Evolutionary conservation across 2,329 filamentous ascomycete species (phyloP), one percentile per base, ranked within the genome.

Genomic region (Nemania bipapillata): DNA sequence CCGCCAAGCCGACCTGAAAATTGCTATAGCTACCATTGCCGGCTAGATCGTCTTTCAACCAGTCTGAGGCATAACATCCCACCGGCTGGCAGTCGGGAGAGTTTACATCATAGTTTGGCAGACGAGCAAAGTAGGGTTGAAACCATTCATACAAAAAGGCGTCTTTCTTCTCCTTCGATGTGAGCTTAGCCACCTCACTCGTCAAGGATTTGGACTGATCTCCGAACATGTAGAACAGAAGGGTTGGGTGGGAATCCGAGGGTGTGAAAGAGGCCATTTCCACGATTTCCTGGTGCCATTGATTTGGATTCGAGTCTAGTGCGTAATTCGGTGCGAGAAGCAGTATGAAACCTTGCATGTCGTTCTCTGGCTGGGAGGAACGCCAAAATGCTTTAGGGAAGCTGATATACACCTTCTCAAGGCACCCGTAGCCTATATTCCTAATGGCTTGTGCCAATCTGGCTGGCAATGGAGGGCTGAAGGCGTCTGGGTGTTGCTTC

Each of bases 1-100:
- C 83, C 72, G 88, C 83, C 54, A 95, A 77, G 0, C 92, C 93
- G 17, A 91, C 84, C 75, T 94, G 93, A 80, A 97, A 97, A 78
- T 97, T 97, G 59, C 86, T 87, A 79, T 97, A 97, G 73, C 90
- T 92, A 8, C 94, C 94, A 76, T 91, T 89, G 0, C 94, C 94
- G 0, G 94, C 92, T 35, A 94, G 86, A 17, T 91, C 88, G 76
- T 97, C 94, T 55, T 86, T 86, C 30, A 92, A 85, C 94, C 94
- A 97, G 65, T 87, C 85, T 0, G 94, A 96, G 0, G 92, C 89
- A 2, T 94, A 82, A 45, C 89, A 86, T 0, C 83, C 86, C 0
- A 79, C 80, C 0, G 94, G 92, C 35, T 82, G 82, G 77, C 93
- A 96, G 7, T 84, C 81, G 0, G 86, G 76, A 0, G 85, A 81